Evolutionary conservation across 1,284 basidiomycete genomes (phyloP).

Genomic region (Cerioporus squamosus): DNA sequence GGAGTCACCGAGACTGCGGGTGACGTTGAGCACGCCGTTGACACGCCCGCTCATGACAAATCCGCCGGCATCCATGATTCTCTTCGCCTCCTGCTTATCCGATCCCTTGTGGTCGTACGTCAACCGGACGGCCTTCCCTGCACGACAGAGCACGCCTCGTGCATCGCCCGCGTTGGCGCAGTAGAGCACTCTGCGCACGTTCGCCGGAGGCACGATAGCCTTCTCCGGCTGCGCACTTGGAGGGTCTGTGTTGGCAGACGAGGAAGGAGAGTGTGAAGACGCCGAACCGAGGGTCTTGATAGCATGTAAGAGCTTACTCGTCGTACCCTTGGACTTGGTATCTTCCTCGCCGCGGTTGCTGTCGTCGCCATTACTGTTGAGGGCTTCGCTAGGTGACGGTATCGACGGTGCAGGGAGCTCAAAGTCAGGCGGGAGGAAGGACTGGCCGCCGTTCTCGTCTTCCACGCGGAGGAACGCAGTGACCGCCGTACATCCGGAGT

Average conservation of each 20-base stretch:
- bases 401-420: slow-evolving; percentile 37
- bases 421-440: slow-evolving; percentile 50
- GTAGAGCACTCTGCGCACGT: slow-evolving; percentile 82
- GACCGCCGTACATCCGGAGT: slow-evolving; percentile 97
- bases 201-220: slow-evolving; percentile 50
- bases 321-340: slow-evolving; percentile 45
- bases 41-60: slow-evolving; percentile 99
- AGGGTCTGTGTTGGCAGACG: slow-evolving; percentile 29
- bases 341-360: slow-evolving; percentile 14
- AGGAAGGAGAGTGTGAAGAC: slow-evolving; percentile 38
- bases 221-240: slow-evolving; percentile 12
- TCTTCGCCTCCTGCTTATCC: slow-evolving; percentile 95
- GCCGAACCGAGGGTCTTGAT: slow-evolving; percentile 55
- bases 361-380: slow-evolving; percentile 28
- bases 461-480: slow-evolving; percentile 98
- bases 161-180: slow-evolving; percentile 97
- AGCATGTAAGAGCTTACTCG: slow-evolving; percentile 60
- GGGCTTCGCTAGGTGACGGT: slow-evolving; percentile 22
- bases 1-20: slow-evolving; percentile 93
- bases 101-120: slow-evolving; percentile 99
- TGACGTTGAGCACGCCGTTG: slow-evolving; percentile 96
- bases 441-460: slow-evolving; percentile 70
- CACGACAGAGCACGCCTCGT: slow-evolving; percentile 86
- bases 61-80: slow-evolving; percentile 97
- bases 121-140: slow-evolving; percentile 88